These are phyloP conservation scores for Trebouxiophyceae sp. DNA, from an alignment of 163 green algal genomes.

Conservation along the genomic window DNA sequence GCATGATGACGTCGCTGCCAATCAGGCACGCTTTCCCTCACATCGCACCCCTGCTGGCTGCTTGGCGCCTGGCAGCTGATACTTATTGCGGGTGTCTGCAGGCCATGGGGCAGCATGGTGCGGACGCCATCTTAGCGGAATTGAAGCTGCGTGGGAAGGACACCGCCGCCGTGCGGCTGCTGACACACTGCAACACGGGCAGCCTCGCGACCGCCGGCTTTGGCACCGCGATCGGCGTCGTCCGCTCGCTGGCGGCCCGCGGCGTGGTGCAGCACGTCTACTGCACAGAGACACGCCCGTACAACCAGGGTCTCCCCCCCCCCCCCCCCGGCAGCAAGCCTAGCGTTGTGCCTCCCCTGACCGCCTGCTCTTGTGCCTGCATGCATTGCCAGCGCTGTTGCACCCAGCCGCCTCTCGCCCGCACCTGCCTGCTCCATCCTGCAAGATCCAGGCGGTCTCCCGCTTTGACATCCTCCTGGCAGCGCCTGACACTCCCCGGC, in stretches of 20 bases:
- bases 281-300: slow-evolving; percentile 88
- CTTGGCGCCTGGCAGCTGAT: no score
- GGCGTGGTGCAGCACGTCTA: slow-evolving; percentile 73
- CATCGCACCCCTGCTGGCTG: not conserved
- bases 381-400: no score
- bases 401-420: not conserved
- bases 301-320: slow-evolving; percentile 97
- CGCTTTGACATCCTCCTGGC: not conserved
- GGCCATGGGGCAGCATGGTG: slow-evolving; percentile 70
- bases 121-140: slow-evolving; percentile 53
- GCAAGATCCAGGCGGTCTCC: no score
- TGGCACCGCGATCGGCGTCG: slow-evolving; percentile 87
- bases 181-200: slow-evolving; percentile 98
- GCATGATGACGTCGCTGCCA: slow-evolving; percentile 72
- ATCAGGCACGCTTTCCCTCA: slow-evolving; percentile 44
- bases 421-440: not conserved
- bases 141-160: not conserved
- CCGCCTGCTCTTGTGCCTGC: no score
- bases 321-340: no score
- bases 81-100: no score
- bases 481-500: not conserved
- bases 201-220: slow-evolving; percentile 85
- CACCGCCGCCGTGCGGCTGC: slow-evolving; percentile 42
- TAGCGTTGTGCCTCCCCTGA: no score
- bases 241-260: slow-evolving; percentile 57